Percentiles rank a stretch among this genome's conserved stretches.
Evolutionary conservation across 75 land plant species (phyloP).

Genomic region (Cryptomeria japonica): DNA sequence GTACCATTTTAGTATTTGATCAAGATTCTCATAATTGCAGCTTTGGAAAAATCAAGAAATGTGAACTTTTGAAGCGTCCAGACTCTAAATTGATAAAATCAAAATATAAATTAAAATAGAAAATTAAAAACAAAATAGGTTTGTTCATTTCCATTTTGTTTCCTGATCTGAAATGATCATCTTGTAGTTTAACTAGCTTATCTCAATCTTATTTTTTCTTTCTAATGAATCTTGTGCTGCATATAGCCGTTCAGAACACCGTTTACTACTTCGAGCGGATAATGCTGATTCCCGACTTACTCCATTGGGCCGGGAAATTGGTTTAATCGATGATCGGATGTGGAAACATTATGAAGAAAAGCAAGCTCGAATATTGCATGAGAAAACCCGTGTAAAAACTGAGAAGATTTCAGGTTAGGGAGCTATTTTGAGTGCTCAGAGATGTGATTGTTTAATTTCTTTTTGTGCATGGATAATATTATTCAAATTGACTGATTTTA

Average conservation of each 20-base stretch:
- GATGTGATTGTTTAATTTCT: not conserved
- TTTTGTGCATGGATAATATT: not conserved
- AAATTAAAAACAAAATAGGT: not conserved
- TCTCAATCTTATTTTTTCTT: slow-evolving; percentile 2
- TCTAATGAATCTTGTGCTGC: slow-evolving; percentile 9
- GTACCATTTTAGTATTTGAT: not conserved
- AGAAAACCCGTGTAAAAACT: slow-evolving; percentile 69
- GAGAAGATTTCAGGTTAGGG: slow-evolving; percentile 57
- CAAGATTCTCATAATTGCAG: not conserved
- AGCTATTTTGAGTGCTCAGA: not conserved
- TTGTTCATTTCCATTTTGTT: not conserved
- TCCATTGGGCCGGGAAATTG: slow-evolving; percentile 86
- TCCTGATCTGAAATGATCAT: not conserved
- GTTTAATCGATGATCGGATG: slow-evolving; percentile 87
- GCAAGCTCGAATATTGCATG: slow-evolving; percentile 70
- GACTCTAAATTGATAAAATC: not conserved
- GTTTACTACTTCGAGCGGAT: slow-evolving; percentile 87
- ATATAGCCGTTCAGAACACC: slow-evolving; percentile 92
- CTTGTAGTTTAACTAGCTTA: not conserved
- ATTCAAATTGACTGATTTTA: not conserved
- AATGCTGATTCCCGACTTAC: slow-evolving; percentile 97
- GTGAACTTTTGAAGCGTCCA: not conserved
- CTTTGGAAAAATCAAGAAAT: not conserved
- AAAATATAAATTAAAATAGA: not conserved
- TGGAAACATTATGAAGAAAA: slow-evolving; percentile 83